A percentile compares a stretch with the other conserved stretches of the same genome.
phyloP scores from a whole-genome alignment of 1,284 basidiomycete genomes.

The Entoloma clypeatum region DNA sequence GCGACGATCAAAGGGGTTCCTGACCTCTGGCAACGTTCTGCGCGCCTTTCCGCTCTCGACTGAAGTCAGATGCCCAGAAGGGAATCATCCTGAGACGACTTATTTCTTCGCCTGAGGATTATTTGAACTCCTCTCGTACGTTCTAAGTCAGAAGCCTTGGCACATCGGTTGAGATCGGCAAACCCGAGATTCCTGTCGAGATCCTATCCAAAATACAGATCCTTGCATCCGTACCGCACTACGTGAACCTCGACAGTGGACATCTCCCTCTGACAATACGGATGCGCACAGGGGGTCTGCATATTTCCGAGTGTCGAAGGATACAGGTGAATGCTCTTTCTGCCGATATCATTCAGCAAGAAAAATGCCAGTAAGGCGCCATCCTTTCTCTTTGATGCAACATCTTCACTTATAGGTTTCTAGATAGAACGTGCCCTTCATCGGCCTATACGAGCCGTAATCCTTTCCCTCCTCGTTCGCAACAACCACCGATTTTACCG shows the following conservation, averaged over 20 bases:
- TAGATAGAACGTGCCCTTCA: slow-evolving; percentile 40
- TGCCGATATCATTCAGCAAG: slow-evolving; percentile 56
- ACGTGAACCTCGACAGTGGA: slow-evolving; percentile 42
- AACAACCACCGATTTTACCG: slow-evolving; percentile 61
- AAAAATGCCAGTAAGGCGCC: slow-evolving; percentile 55
- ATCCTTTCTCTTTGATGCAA: background rate
- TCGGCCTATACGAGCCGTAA: slow-evolving; percentile 40
- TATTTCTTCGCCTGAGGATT: slow-evolving; percentile 32
- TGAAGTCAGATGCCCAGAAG: slow-evolving; percentile 33
- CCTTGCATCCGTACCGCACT: slow-evolving; percentile 55
- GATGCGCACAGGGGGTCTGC: slow-evolving; percentile 52
- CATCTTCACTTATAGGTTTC: background rate
- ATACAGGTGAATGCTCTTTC: slow-evolving; percentile 54
- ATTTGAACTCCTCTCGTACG: too few species aligned
- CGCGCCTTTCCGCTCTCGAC: slow-evolving; percentile 41
- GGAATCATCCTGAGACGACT: slow-evolving; percentile 45
- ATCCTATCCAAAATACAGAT: slow-evolving; percentile 60
- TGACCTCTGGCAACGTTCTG: slow-evolving; percentile 49
- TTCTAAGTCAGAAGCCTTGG: too few species aligned
- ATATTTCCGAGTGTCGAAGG: slow-evolving; percentile 42
- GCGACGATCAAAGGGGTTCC: slow-evolving; percentile 32
- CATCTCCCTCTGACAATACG: slow-evolving; percentile 53
- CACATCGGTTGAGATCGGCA: slow-evolving; percentile 11
- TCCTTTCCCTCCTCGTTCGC: slow-evolving; percentile 48
- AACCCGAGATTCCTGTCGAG: slow-evolving; percentile 42